Conservation (phyloP, 345 rosid genomes). For the Cardamine chenopodiifolia region DNA sequence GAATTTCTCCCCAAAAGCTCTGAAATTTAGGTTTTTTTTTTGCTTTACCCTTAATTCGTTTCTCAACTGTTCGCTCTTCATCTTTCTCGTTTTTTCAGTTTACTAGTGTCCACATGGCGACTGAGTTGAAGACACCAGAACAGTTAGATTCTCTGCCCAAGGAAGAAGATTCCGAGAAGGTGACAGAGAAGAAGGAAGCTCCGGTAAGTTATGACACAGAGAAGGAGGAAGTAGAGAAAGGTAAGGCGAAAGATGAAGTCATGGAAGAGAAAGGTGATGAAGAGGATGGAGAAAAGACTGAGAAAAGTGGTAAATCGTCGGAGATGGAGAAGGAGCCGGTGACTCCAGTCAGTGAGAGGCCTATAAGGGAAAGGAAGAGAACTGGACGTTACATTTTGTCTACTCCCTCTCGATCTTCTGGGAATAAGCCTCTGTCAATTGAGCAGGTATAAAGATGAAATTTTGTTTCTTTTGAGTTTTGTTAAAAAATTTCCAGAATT, state of each 20-base stretch:
- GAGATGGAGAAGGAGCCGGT: conserved; percentile 45
- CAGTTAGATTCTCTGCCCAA: conserved; percentile 37
- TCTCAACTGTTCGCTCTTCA: neutral
- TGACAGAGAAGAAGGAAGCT: conserved; percentile 10
- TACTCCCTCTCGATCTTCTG: conserved; percentile 54
- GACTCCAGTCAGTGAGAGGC: conserved; percentile 70
- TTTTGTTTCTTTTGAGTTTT: neutral
- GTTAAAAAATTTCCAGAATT: neutral
- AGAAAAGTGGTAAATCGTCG: no score
- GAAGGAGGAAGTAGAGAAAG: conserved; percentile 9
- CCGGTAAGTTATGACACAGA: neutral
- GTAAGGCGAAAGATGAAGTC: conserved; percentile 4
- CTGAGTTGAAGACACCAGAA: conserved; percentile 53
- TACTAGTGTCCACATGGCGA: conserved; percentile 51
- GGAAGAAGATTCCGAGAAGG: conserved; percentile 27
- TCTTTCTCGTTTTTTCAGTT: conserved; percentile 9
- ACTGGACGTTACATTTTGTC: conserved; percentile 76
- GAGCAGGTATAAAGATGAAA: conserved; percentile 53
- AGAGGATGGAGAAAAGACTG: no score
- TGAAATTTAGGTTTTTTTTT: conserved; percentile 1
- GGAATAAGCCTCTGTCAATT: conserved; percentile 63
- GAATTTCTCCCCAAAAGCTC: conserved; percentile 23
- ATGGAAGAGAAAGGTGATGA: neutral
- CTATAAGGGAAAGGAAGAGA: conserved; percentile 72
- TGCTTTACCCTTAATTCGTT: conserved; percentile 4